Percentiles rank a stretch among this genome's conserved stretches.
phyloP scores from a whole-genome alignment of 257 asterid species.

The Galeopsis tetrahit region DNA sequence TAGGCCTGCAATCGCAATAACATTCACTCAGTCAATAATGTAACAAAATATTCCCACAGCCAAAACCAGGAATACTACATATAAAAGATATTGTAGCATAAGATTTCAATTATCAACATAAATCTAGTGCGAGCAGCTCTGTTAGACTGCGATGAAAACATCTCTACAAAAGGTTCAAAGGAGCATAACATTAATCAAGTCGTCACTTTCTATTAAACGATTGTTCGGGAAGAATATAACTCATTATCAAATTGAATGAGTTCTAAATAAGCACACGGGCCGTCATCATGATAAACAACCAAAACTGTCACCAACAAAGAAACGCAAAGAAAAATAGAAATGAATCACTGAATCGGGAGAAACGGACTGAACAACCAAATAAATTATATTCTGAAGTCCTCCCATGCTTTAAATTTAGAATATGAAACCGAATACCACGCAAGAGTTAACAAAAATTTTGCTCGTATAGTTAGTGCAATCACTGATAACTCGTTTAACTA shows the following conservation, averaged over 20 bases:
- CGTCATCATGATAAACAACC: neutral
- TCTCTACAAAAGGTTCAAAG: neutral
- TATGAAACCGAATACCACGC: neutral
- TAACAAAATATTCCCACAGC: neutral
- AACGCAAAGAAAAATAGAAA: neutral
- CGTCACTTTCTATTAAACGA: conserved; percentile 7
- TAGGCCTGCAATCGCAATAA: conserved; percentile 50
- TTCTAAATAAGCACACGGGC: neutral
- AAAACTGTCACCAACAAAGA: neutral
- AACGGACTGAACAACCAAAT: neutral
- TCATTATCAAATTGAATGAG: neutral
- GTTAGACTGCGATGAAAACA: neutral
- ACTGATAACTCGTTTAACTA: neutral
- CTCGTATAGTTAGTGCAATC: neutral
- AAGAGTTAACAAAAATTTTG: neutral
- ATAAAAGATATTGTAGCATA: neutral
- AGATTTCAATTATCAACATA: conserved; percentile 1
- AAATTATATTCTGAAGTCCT: neutral
- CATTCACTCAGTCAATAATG: conserved; percentile 13
- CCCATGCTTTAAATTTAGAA: neutral
- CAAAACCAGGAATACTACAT: neutral
- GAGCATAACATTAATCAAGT: neutral
- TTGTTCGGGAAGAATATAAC: neutral
- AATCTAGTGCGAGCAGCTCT: neutral
- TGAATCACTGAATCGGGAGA: neutral